Base-by-base conservation (phyloP, 1,139 yeast species). In the Saccharomyces hybrid region DNA sequence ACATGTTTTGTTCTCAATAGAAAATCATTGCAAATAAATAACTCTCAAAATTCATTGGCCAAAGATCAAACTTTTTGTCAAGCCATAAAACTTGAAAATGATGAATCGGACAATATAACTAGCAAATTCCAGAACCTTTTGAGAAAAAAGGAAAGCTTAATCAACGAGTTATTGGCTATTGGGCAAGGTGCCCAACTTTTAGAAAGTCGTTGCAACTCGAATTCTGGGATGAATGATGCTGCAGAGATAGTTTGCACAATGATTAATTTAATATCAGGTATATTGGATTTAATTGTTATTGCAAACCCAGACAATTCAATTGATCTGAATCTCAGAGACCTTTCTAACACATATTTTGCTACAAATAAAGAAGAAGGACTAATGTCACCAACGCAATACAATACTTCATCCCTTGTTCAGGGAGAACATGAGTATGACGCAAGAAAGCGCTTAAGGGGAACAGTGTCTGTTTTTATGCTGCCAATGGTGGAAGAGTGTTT, bases 1-100 rank as follows among this genome's bases (percentile, higher is more conserved):
- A 57, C 65, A 4, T 61, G 60, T 14, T 48, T 67, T n/a, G 60
- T 66, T 2, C 60, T 61, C 54, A 58, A 63, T 23, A 63, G 65
- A 48, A 56, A 58, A 52, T 38, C 44, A 4, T 19, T 38, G 25
- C 44, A 38, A 19, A 3, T 38, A 14, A 16, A 38, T 13, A n/a
- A 13, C 6, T n/a, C n/a, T 5, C 44, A 16, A 7, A 9, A 38
- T n/a, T 3, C 5, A 5, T 2, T 16, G 5, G 2, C 13, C 44
- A 38, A 13, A 11, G 13, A 16, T 11, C 25, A 19, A 9, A 19
- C 23, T 19, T 19, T 19, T 19, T 19, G 19, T 19, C 19, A 19
- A 19, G 19, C 19, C 19, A 19, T 19, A 19, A 19, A 19, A 19
- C 19, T 19, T 19, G 19, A 19, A 19, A 19, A 19, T 19, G 19